Evolutionary conservation across 2,329 filamentous ascomycete species (phyloP), one percentile per base, ranked within the genome.

Genomic region (Teratosphaeria nubilosa): DNA sequence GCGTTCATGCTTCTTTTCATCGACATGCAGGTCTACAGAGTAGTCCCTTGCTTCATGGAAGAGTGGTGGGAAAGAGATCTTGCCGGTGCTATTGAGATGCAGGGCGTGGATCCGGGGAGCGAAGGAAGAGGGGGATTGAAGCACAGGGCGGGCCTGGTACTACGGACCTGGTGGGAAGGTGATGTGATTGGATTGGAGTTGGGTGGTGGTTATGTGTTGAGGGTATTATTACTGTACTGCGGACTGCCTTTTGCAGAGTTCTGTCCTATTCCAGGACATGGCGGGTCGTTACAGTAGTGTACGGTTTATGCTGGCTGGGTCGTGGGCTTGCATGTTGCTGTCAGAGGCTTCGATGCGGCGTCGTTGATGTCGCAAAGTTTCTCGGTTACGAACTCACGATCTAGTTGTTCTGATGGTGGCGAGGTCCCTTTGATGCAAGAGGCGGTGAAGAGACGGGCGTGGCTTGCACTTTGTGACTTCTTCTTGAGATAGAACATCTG

Each of bases 401-500:
- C 41, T 48, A n/a, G 41, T 22, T 22, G 20, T 48, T 16, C 16
- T 16, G 34, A 37, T 13, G 34, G 34, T 16, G 16, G 34, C 13
- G 16, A 14, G 16, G 5, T 41, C 2, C 16, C 34, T 22, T 22
- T 56, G 34, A 56, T 56, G 55, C 55, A 56, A 22, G 24, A 56
- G 55, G 55, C 55, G 32, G 55, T 37, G 55, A 45, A 56, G 31
- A 37, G 55, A 20, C 55, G 41, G 55, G 34, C 27, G 55, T 56
- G 55, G 55, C 55, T 45, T 56, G 55, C 34, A 25, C 34, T 34
- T 37, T 51, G 55, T 27, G 54, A n/a, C 13, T 30, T 24, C 27
- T 55, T 13, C 13, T 9, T 9, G 14, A n/a, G 34, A 41, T 41
- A n/a, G 34, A n/a, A 16, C 34, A 16, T 41, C 16, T 14, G 13